phyloP scores from a whole-genome alignment of 176 grass and related monocot species.

The Chrysopogon serrulatus region DNA sequence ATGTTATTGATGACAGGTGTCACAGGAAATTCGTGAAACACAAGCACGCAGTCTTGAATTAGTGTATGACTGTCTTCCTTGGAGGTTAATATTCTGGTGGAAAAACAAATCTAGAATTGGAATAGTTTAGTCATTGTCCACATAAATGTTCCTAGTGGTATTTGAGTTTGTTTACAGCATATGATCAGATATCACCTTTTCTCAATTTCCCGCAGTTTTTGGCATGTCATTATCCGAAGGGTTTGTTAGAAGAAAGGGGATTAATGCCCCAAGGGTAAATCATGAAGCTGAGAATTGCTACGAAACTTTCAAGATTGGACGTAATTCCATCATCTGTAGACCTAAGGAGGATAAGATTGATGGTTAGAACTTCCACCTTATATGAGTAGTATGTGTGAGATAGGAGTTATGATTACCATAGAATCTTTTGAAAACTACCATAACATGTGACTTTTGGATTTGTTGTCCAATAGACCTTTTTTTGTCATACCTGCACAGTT shows the following conservation, averaged over 20 bases:
- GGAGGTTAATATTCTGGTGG: neutral
- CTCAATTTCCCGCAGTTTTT: slow-evolving; percentile 45
- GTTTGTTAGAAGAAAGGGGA: slow-evolving; percentile 52
- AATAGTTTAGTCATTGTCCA: slow-evolving; percentile 9
- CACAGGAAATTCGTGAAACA: neutral
- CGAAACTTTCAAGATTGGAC: slow-evolving; percentile 55
- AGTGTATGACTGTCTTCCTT: neutral
- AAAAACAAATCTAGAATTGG: neutral
- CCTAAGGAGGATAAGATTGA: slow-evolving; percentile 35
- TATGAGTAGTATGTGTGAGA: slow-evolving; percentile 26
- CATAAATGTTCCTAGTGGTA: slow-evolving; percentile 17
- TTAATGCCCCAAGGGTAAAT: slow-evolving; percentile 32
- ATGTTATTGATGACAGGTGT: neutral
- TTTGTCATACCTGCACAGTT: neutral
- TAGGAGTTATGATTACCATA: neutral
- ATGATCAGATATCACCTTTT: slow-evolving; percentile 25
- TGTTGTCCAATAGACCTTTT: neutral
- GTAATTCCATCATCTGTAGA: slow-evolving; percentile 46
- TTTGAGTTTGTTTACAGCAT: slow-evolving; percentile 21
- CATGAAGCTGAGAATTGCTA: slow-evolving; percentile 49
- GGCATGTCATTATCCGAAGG: slow-evolving; percentile 25
- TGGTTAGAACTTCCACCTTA: slow-evolving; percentile 46
- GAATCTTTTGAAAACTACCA: neutral
- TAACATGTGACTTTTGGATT: neutral
- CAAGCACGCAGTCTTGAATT: neutral